Evolutionary conservation across 768 basidiomycete genomes (phyloP).

Genomic region (Hygrocybe coccinea): DNA sequence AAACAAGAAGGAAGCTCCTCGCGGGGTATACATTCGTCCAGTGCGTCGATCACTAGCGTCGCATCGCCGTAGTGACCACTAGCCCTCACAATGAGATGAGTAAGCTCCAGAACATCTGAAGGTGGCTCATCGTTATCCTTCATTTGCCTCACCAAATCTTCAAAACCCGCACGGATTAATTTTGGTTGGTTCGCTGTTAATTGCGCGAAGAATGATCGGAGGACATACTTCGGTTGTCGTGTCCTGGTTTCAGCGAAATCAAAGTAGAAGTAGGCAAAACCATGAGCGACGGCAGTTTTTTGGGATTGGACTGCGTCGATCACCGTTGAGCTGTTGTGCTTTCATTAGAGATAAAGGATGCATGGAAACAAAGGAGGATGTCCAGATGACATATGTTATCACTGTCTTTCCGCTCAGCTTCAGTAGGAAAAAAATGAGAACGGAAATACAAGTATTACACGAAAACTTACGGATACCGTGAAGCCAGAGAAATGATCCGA

Average conservation of each 20-base stretch:
- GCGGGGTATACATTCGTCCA: background rate
- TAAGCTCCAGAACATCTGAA: background rate
- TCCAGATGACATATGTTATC: too few relatives aligned
- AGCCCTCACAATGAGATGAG: background rate
- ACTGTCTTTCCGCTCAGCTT: background rate
- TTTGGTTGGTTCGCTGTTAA: background rate
- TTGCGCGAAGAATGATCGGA: background rate
- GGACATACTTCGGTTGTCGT: background rate
- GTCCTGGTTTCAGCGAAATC: background rate
- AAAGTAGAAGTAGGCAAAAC: background rate
- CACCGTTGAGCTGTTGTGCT: background rate
- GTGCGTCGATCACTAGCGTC: background rate
- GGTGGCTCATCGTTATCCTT: background rate
- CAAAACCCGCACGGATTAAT: background rate
- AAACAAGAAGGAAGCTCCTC: background rate
- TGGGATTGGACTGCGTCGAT: background rate
- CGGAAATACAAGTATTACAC: background rate
- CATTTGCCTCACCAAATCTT: background rate
- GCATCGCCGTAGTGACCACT: background rate
- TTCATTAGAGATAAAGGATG: background rate
- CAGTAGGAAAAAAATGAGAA: background rate
- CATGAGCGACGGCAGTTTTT: background rate
- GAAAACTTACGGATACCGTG: background rate
- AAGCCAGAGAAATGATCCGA: background rate
- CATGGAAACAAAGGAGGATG: background rate